Evolutionary conservation across 2,329 filamentous ascomycete species (phyloP).

Genomic region (Sarocladiaceae sp.): DNA sequence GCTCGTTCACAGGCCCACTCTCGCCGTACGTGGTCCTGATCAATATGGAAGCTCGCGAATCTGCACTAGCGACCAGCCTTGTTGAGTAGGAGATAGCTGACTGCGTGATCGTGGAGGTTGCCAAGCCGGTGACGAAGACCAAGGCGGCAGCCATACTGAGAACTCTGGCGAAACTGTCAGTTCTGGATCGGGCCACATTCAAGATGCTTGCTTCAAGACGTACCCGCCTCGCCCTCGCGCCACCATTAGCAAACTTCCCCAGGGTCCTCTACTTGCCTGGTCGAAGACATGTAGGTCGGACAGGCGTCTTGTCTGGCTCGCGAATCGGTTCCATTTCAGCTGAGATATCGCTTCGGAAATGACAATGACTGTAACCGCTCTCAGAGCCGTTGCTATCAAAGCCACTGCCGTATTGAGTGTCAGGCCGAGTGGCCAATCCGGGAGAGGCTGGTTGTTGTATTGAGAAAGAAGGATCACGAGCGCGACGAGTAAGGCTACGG

Average conservation of each 20-base stretch:
- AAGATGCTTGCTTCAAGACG: no score
- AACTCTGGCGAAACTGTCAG: neutral
- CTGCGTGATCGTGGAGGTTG: constrained; percentile 14
- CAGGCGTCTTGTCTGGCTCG: constrained; percentile 10
- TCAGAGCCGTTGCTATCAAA: constrained; percentile 20
- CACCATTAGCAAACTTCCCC: constrained; percentile 14
- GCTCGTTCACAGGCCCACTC: neutral
- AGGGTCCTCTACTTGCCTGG: constrained; percentile 16
- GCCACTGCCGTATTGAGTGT: constrained; percentile 24
- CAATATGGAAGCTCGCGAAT: neutral
- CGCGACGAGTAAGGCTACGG: constrained; percentile 16
- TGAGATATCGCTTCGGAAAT: constrained; percentile 20
- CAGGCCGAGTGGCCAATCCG: constrained; percentile 18
- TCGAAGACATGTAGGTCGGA: constrained; percentile 15
- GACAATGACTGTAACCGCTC: constrained; percentile 19
- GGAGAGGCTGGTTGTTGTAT: constrained; percentile 18
- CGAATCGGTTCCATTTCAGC: constrained; percentile 17
- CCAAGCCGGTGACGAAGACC: constrained; percentile 13
- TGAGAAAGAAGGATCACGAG: constrained; percentile 11
- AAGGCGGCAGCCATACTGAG: constrained; percentile 8
- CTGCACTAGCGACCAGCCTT: neutral
- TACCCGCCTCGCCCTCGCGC: constrained; percentile 4
- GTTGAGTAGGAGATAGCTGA: constrained; percentile 13
- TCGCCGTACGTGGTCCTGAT: neutral
- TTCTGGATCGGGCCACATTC: no score